Base-by-base conservation (phyloP, 108 stramenopile species). In the Cyclotella cryptica region DNA sequence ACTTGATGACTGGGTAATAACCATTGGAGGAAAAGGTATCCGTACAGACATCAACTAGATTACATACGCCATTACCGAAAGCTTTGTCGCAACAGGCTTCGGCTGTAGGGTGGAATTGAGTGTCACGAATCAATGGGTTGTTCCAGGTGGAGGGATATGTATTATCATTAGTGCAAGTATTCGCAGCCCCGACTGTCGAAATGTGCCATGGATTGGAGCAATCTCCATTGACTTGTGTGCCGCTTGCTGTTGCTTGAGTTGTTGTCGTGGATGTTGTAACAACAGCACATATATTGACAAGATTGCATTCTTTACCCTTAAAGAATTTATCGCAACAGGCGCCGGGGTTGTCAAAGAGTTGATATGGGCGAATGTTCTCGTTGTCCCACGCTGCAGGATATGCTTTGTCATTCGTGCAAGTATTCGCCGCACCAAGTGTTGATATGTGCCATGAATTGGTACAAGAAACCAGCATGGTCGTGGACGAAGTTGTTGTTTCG, bases 171-270 rank as follows among this genome's bases (percentile, higher is more conserved):
- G 52, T 53, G 52, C 52, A 53, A 19, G 52, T 53, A 12, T 14
- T 19, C 6, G 52, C 15, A 12, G 18, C 11, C 6, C 52, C 52
- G 19, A 6, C 52, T n/a, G 52, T 53, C 6, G 52, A 53, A 18
- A 53, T 6, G 52, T 53, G 52, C 52, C 52, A 53, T 53, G 18
- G 18, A 53, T 53, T 53, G 18, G 52, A 53, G 52, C n/a, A 53
- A n/a, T 19, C 15, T 7, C 19, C 52, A n/a, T 12, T n/a, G 6
- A 19, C 6, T 18, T 10, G 7, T 19, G 14, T 53, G 52, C 18
- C 11, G 8, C 28, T 30, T 9, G 59, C 7, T 9, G 59, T 12
- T 17, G 59, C 59, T 9, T 24, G 10, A 11, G 59, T 27, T 30
- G 59, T 60, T 3, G 59, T 60, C n/a, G 53, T 54, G 18, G 53